Evolutionary conservation across 305 asterid genomes (phyloP).

Genomic region (Fraxinus albicans): DNA sequence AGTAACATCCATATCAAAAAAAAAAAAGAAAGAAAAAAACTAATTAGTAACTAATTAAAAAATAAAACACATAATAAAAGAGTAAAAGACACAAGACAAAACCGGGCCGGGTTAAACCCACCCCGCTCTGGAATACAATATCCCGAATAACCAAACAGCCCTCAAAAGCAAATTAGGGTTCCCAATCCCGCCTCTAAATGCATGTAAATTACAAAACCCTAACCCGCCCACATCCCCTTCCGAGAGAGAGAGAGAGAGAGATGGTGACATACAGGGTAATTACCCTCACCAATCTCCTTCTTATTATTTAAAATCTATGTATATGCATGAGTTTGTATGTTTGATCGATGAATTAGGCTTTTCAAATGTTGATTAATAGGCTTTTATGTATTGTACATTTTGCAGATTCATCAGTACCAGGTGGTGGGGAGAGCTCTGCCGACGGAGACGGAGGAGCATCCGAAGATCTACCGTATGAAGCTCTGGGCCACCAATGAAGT

Average conservation of each 20-base stretch:
- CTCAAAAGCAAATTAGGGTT: background rate
- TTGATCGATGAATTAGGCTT: background rate
- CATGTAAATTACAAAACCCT: background rate
- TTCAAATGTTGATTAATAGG: background rate
- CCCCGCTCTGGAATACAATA: background rate
- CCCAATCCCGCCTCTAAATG: background rate
- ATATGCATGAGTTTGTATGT: background rate
- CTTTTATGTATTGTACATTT: conserved; percentile 13
- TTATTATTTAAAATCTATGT: background rate
- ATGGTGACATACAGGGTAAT: conserved; percentile 46
- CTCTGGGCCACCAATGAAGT: conserved; percentile 72
- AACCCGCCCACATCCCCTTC: conserved; percentile 2
- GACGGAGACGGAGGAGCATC: conserved; percentile 61
- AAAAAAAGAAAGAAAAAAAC: background rate
- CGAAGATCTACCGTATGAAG: conserved; percentile 76
- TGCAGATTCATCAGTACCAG: conserved; percentile 72
- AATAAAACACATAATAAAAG: background rate
- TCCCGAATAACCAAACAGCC: background rate
- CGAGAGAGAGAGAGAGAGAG: conserved; percentile 17
- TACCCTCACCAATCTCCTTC: background rate
- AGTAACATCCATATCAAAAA: no score
- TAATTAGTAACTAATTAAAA: background rate
- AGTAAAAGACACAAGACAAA: background rate
- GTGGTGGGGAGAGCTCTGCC: conserved; percentile 74
- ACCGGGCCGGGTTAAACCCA: background rate